Percentiles rank a stretch among this genome's conserved stretches.
These are phyloP conservation scores for Viridothelium virens DNA, from an alignment of 495 filamentous ascomycete genomes.

Conservation along the genomic window DNA sequence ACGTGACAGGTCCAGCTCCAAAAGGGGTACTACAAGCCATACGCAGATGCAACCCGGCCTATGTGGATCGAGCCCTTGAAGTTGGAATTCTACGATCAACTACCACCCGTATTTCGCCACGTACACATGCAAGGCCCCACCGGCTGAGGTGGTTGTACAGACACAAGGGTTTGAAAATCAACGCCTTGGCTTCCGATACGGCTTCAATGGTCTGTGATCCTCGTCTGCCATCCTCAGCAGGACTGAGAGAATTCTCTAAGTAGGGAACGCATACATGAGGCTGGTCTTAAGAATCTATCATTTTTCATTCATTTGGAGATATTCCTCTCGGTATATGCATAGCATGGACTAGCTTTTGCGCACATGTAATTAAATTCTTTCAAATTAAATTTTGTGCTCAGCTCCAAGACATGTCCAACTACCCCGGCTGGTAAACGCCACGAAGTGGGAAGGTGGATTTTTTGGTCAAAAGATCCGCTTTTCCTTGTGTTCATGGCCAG, in stretches of 20 bases:
- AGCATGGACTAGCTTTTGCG: background rate
- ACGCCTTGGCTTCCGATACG: too few species aligned
- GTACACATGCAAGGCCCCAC: background rate
- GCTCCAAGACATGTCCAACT: background rate
- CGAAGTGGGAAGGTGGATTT: too few species aligned
- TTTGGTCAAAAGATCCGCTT: too few species aligned
- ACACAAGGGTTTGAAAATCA: too few species aligned
- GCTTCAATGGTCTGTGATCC: too few species aligned
- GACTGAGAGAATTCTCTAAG: background rate
- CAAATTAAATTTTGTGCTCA: background rate
- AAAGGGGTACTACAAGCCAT: slow-evolving; percentile 2
- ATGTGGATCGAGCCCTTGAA: slow-evolving; percentile 6
- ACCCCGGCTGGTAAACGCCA: too few species aligned
- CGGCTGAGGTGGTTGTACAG: too few species aligned
- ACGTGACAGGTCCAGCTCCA: slow-evolving; percentile 1
- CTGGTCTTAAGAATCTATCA: background rate
- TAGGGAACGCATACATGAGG: background rate
- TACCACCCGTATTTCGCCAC: background rate
- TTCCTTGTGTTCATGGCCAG: too few species aligned
- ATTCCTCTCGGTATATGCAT: background rate
- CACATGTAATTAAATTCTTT: background rate
- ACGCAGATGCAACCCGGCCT: background rate
- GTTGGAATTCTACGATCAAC: slow-evolving; percentile 2
- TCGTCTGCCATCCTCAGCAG: background rate
- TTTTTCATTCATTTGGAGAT: background rate